Conservation (phyloP, 805 yeast species). For the Schizosaccharomyces cryophilus region DNA sequence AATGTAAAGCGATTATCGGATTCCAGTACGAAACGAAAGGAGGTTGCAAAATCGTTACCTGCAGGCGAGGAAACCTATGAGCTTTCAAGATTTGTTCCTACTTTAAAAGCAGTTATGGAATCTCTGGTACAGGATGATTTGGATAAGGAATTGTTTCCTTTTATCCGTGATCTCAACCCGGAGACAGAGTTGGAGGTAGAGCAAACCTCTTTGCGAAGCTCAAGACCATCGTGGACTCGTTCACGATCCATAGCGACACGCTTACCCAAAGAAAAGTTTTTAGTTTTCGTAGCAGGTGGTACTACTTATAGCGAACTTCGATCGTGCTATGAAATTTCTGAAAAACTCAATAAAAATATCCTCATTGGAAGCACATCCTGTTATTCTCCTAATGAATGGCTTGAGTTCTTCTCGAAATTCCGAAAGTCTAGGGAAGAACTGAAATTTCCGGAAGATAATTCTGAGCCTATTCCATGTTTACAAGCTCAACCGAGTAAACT, state of each 20-base stretch:
- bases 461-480: not conserved
- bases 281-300: constrained; percentile 77
- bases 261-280: constrained; percentile 31
- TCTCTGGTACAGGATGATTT: constrained; percentile 25
- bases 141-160: constrained; percentile 42
- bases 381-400: constrained; percentile 4
- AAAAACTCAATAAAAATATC: constrained; percentile 40
- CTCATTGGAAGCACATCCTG: constrained; percentile 46
- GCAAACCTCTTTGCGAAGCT: constrained; percentile 5
- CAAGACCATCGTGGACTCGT: constrained; percentile 2
- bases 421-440: constrained; percentile 4
- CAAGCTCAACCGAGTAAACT: not conserved
- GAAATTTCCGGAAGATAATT: constrained; percentile 6
- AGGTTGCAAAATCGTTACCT: constrained; percentile 9
- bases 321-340: constrained; percentile 45
- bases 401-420: constrained; percentile 6
- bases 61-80: constrained; percentile 10
- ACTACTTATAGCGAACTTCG: constrained; percentile 61
- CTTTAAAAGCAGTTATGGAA: constrained; percentile 32
- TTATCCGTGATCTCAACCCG: constrained; percentile 43
- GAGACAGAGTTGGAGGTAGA: constrained; percentile 12
- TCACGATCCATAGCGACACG: constrained; percentile 6
- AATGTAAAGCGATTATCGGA: constrained; percentile 22
- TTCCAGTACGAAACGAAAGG: constrained; percentile 22
- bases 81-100: constrained; percentile 43